These are phyloP conservation scores for Nemania diffusa DNA, from an alignment of 2,329 filamentous ascomycete species.

Conservation along the genomic window DNA sequence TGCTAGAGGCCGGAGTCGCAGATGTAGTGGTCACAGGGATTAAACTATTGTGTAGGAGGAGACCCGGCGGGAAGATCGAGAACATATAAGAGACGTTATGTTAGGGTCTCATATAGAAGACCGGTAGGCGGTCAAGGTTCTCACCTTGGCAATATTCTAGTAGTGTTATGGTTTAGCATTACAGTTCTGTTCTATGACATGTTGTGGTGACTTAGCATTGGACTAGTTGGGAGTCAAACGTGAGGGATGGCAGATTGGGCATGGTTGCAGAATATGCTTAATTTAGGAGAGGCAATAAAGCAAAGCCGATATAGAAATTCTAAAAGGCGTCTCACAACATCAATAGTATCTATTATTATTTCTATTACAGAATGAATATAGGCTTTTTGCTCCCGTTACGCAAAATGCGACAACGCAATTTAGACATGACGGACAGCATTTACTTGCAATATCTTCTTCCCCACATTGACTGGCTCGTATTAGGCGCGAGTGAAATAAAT, in stretches of 20 bases:
- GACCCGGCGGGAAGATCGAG: background rate
- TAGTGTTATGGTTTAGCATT: too few relatives aligned
- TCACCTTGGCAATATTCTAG: too few relatives aligned
- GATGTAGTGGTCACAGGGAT: conserved; percentile 41
- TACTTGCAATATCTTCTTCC: too few relatives aligned
- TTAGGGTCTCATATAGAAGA: too few relatives aligned
- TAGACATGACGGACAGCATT: background rate
- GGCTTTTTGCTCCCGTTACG: too few relatives aligned
- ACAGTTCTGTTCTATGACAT: too few relatives aligned
- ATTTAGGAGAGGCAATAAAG: background rate
- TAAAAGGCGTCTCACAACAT: background rate
- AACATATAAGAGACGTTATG: background rate
- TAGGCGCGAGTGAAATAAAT: background rate
- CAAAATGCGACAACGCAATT: background rate
- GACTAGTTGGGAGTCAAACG: background rate
- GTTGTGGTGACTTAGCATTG: background rate
- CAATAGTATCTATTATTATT: background rate
- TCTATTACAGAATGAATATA: too few relatives aligned
- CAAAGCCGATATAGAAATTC: background rate
- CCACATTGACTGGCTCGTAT: background rate
- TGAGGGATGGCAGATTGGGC: background rate
- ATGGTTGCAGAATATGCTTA: too few relatives aligned
- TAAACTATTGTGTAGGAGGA: conserved; percentile 15
- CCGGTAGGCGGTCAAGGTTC: too few relatives aligned
- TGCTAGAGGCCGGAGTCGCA: conserved; percentile 45